phyloP scores from a whole-genome alignment of 2,329 filamentous ascomycete species.

The Aphanocladium album region DNA sequence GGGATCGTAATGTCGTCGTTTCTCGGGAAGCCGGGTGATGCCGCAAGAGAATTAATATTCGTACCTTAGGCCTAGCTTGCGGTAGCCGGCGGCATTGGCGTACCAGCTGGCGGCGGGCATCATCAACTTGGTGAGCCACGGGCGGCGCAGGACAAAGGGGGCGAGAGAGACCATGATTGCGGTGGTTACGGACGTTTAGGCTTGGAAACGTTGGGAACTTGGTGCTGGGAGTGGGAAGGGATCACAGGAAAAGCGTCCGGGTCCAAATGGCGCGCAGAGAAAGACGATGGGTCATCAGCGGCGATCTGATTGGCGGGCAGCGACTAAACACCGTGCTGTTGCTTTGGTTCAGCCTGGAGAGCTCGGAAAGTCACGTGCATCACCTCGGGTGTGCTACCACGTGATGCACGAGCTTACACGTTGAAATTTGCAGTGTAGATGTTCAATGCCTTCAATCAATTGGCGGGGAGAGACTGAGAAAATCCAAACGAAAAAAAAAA shows the following conservation, averaged over 20 bases:
- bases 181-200: constrained; percentile 19
- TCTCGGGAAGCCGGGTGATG: not conserved
- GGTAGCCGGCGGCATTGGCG: constrained; percentile 81
- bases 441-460: not conserved
- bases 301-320: constrained; percentile 22
- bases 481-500: too few relatives aligned
- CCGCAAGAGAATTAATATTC: constrained; percentile 15
- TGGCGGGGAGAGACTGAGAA: too few relatives aligned
- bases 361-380: constrained; percentile 30
- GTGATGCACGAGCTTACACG: too few relatives aligned
- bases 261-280: constrained; percentile 17
- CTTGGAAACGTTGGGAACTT: not conserved
- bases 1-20: not conserved
- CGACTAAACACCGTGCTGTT: constrained; percentile 20
- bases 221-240: not conserved
- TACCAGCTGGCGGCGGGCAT: constrained; percentile 86
- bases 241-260: too few relatives aligned
- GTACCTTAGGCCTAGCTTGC: constrained; percentile 87
- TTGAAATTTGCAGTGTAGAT: too few relatives aligned
- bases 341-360: constrained; percentile 19
- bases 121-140: constrained; percentile 74
- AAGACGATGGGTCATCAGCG: constrained; percentile 23
- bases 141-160: constrained; percentile 74
- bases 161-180: constrained; percentile 67
- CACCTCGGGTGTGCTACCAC: not conserved